These are phyloP conservation scores for Xylaria nigripes DNA, from an alignment of 495 filamentous ascomycete genomes.

Conservation along the genomic window DNA sequence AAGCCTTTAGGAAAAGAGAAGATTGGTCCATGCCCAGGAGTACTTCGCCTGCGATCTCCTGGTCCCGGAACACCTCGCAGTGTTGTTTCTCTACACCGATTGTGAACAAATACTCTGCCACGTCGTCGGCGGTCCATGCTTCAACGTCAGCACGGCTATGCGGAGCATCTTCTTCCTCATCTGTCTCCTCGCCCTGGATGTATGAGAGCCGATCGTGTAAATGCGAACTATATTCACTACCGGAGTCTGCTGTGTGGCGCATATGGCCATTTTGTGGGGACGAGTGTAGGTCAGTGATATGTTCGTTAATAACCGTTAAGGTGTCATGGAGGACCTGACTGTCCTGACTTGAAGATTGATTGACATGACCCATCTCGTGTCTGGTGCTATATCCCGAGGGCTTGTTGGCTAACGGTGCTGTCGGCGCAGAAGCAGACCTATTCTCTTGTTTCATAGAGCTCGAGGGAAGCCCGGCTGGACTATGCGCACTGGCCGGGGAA, in stretches of 20 bases:
- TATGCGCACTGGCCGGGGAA: conserved; percentile 15
- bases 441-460: conserved; percentile 30
- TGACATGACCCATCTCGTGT: conserved; percentile 21
- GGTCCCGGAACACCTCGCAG: conserved; percentile 88
- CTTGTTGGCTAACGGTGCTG: conserved; percentile 17
- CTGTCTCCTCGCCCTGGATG: conserved; percentile 81
- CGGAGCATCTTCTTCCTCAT: conserved; percentile 53
- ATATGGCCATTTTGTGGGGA: conserved; percentile 44
- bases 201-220: conserved; percentile 72
- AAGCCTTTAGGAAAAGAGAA: conserved; percentile 86
- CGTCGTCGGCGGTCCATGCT: conserved; percentile 66
- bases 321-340: conserved; percentile 96
- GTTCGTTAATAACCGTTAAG: conserved; percentile 93
- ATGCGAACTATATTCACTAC: conserved; percentile 81
- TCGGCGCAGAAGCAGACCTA: conserved; percentile 14
- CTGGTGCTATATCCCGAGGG: conserved; percentile 11
- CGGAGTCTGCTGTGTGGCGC: conserved; percentile 67
- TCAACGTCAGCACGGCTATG: conserved; percentile 59
- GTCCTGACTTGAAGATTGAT: conserved; percentile 33
- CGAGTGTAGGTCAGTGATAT: conserved; percentile 87
- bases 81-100: conserved; percentile 73
- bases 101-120: conserved; percentile 77
- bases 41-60: conserved; percentile 93
- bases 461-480: conserved; percentile 31
- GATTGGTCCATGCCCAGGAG: conserved; percentile 91